Evolutionary conservation across 2,329 filamentous ascomycete species (phyloP).

Genomic region (Ophiocordyceps unilateralis): DNA sequence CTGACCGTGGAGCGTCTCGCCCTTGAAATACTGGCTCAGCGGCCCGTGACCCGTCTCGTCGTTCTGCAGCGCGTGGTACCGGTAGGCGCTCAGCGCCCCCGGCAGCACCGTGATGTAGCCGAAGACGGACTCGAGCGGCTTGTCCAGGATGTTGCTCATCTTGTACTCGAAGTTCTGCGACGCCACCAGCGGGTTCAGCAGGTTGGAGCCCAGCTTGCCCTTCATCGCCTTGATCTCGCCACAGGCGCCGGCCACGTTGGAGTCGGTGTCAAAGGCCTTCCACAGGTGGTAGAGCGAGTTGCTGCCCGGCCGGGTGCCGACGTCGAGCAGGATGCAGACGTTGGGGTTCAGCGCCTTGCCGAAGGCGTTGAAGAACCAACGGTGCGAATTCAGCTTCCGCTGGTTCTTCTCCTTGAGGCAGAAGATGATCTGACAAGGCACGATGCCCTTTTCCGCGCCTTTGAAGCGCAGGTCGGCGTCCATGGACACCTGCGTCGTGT

Average conservation of each 20-base stretch:
- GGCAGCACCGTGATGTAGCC: constrained; percentile 96
- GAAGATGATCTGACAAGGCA: constrained; percentile 96
- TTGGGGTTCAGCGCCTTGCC: constrained; percentile 86
- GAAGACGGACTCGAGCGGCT: constrained; percentile 91
- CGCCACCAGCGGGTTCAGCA: constrained; percentile 86
- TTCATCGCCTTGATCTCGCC: constrained; percentile 98
- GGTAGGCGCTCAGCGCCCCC: constrained; percentile 84
- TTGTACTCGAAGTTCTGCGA: constrained; percentile 99
- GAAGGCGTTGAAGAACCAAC: constrained; percentile 99
- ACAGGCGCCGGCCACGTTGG: constrained; percentile 89
- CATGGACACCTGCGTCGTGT: constrained; percentile 93
- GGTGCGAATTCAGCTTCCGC: constrained; percentile 95
- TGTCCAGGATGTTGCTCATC: constrained; percentile 98
- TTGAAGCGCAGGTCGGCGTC: constrained; percentile 97
- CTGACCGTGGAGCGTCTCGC: constrained; percentile 88
- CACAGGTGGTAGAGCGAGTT: constrained; percentile 94
- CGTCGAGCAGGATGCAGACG: constrained; percentile 90
- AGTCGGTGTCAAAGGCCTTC: constrained; percentile 98
- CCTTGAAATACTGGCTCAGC: constrained; percentile 97
- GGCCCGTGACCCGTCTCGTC: constrained; percentile 91
- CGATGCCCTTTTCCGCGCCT: constrained; percentile 95
- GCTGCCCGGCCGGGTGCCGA: constrained; percentile 77
- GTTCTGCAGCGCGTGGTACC: constrained; percentile 91
- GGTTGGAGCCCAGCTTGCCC: constrained; percentile 62
- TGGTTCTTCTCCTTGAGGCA: constrained; percentile 96